Evolutionary conservation across 805 yeast species (phyloP).

Genomic region (Ogataea nonfermentans): DNA sequence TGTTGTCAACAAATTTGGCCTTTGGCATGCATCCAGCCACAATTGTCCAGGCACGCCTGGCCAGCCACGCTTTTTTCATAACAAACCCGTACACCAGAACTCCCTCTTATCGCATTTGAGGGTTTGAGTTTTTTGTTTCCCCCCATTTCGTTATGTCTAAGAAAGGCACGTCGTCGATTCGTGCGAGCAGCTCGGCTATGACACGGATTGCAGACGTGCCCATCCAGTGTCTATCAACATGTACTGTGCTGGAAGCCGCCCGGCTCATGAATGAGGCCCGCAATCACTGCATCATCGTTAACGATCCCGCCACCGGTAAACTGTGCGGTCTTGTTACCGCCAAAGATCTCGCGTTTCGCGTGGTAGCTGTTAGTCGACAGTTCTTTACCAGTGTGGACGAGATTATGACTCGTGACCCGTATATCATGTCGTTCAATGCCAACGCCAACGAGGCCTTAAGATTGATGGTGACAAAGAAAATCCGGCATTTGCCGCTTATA

Average conservation of each 20-base stretch:
- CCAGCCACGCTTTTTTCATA: too few species aligned
- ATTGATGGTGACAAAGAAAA: conserved; percentile 40
- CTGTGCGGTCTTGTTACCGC: conserved; percentile 44
- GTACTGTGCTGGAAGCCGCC: conserved; percentile 35
- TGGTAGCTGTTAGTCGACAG: conserved; percentile 33
- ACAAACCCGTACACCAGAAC: conserved; percentile 3
- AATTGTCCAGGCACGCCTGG: too few species aligned
- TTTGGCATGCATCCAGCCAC: too few species aligned
- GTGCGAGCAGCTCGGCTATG: conserved; percentile 12
- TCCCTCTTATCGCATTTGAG: neutral
- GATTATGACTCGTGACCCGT: conserved; percentile 42
- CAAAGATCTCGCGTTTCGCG: conserved; percentile 46
- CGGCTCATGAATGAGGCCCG: conserved; percentile 38
- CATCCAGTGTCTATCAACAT: conserved; percentile 35
- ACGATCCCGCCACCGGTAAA: conserved; percentile 25
- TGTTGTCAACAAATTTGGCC: too few species aligned
- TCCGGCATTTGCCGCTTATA: conserved; percentile 43
- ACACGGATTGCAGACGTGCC: conserved; percentile 37
- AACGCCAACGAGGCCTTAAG: conserved; percentile 42
- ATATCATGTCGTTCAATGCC: conserved; percentile 35
- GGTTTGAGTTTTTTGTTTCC: conserved; percentile 1
- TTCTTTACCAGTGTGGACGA: conserved; percentile 30
- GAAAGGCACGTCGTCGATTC: conserved; percentile 8
- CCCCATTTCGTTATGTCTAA: conserved; percentile 4
- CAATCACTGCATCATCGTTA: conserved; percentile 42